Evolutionary conservation across 192 early-diverging fungal genomes (phyloP), one percentile per base, ranked within the genome.

Genomic region (Haplosporangium gracile): DNA sequence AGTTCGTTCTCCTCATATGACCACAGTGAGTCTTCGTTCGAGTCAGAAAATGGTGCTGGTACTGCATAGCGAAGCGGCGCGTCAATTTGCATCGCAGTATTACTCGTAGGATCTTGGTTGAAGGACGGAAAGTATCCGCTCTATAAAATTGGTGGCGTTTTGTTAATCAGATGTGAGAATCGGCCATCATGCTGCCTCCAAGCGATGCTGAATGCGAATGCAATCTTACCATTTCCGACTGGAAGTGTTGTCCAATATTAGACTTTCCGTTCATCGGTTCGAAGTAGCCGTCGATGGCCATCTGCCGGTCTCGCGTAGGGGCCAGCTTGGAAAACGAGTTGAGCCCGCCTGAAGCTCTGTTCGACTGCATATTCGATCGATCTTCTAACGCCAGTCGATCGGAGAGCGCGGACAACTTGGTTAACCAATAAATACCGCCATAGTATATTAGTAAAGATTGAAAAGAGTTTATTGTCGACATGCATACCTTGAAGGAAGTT

Each of bases 271-370:
- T 11, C 1, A 74, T 22, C 38, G 55, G 78, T 18, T 68, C 72
- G 34, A 80, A 80, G 38, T 57, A 80, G 2, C 57, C 71, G 39
- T 80, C 78, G 39, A 80, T 80, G 57, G 70, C 72, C 10, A 40
- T 72, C 60, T 80, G 78, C 32, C 70, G 39, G 22, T 74, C 78
- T 18, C 47, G 74, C 36, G 70, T 71, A 24, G 72, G 39, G 49
- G 45, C 26, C 20, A 63, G 55, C 34, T 20, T 40, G 0, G 68
- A 5, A 76, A 40, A 51, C 4, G 24, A n/a, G 39, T 38, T 36
- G 16, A 75, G 5, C 24, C 53, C 24, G 8, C n/a, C 20, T n/a
- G 53, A n/a, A n/a, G 5, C n/a, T 57, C 24, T 57, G 22, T 57
- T 24, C 20, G 53, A n/a, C 53, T 57, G 53, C 53, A 57, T 57